A percentile compares a stretch with the other conserved stretches of the same genome.
phyloP scores from a whole-genome alignment of 2,329 filamentous ascomycete species.

The Monilinia aucupariae region DNA sequence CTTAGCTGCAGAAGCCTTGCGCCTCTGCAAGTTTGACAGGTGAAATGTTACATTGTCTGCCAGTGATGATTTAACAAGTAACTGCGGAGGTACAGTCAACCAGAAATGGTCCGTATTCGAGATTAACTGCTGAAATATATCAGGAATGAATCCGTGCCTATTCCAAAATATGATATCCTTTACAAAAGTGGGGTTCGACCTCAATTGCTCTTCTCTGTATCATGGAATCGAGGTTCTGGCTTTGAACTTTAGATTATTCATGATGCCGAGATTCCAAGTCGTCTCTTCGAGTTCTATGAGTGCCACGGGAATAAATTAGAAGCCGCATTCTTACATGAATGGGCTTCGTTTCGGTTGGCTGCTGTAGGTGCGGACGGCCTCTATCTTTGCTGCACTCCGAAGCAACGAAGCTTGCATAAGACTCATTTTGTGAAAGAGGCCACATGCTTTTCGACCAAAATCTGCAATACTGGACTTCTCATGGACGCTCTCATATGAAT shows the following conservation, averaged over 20 bases:
- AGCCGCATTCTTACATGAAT: neutral
- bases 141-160: slow-evolving; percentile 6
- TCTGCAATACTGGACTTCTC: neutral
- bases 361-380: neutral
- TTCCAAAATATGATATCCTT: neutral
- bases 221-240: neutral
- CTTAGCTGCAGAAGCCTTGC: neutral
- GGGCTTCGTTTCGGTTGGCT: neutral
- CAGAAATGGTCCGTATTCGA: neutral
- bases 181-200: neutral
- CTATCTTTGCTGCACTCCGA: neutral
- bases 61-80: neutral
- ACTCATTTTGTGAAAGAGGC: neutral
- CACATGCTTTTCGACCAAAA: neutral
- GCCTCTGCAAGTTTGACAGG: slow-evolving; percentile 5
- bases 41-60: slow-evolving; percentile 3
- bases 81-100: neutral
- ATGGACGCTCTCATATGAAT: neutral
- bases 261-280: neutral
- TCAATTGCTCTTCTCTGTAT: neutral
- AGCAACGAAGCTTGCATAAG: neutral
- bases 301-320: neutral
- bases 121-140: slow-evolving; percentile 6
- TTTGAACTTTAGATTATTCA: neutral
- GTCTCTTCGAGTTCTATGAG: neutral